Base-by-base conservation (phyloP, 73 alveolate species). In the Blepharisma stoltei region DNA sequence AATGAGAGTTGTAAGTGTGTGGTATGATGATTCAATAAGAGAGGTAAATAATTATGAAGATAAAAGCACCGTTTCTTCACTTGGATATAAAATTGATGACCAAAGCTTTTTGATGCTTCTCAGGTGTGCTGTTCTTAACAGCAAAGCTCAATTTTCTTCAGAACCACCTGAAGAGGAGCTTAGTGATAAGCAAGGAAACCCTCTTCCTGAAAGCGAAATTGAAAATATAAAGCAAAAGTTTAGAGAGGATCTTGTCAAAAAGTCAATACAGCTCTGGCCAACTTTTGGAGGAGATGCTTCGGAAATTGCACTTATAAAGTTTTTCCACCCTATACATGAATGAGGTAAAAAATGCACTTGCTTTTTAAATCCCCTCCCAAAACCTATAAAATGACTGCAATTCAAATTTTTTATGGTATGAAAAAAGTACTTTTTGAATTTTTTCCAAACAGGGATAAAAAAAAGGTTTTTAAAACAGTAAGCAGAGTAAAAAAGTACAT, bases 1-100 rank as follows among this genome's bases (percentile, higher is more conserved):
- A 55, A 95, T 95, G 99, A 94, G 98, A 7, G 98, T 92, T 6
- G 97, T 92, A 6, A 93, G 91, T 77, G 82, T 95, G 4, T 95
- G 95, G 96, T 89, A 92, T 84, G 95, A 89, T 71, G 94, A 91
- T 25, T 84, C 77, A 38, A 83, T 89, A 73, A 82, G 82, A 77
- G 94, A 93, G 77, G 96, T 97, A 32, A 81, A 86, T 25, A 94
- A 85, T 73, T 78, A 82, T 70, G 89, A 89, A 70, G 86, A 87
- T 43, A 83, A 46, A 48, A 77, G 70, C 52, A 32, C 41, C 0
- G 41, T 32, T 32, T 77, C 73, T 5, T 60, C 25, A 18, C 65
- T 65, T 46, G 84, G 80, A 37, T 86, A 83, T 78, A 84, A 86
- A 47, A 41, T 71, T 54, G 54, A 65, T 5, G 88, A 80, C 50